Conservation (phyloP, 129 eudicot genomes). For the Chrysanthemum lavandulifolium region DNA sequence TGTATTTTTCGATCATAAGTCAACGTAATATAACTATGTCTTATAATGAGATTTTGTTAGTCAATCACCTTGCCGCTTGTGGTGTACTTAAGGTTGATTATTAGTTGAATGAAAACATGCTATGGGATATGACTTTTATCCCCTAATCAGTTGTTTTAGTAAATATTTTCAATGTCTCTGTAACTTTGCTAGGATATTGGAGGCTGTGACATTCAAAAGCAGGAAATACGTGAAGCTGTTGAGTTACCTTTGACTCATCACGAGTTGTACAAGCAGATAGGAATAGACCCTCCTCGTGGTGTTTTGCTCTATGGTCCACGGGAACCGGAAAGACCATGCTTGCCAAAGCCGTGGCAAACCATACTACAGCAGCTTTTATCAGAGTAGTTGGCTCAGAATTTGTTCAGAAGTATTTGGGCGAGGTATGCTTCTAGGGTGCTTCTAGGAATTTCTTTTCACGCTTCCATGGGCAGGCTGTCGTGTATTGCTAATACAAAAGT, state of each 20-base stretch:
- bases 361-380: conserved; percentile 43
- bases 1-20: too few species aligned
- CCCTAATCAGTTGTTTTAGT: background rate
- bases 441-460: too few species aligned
- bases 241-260: conserved; percentile 53
- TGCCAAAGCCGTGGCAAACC: conserved; percentile 53
- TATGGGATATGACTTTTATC: too few species aligned
- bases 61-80: too few species aligned
- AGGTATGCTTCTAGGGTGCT: conserved; percentile 20
- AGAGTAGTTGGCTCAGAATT: conserved; percentile 50
- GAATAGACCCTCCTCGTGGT: conserved; percentile 57
- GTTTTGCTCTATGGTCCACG: conserved; percentile 53
- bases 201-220: conserved; percentile 57
- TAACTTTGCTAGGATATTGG: conserved; percentile 42
- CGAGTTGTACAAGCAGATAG: conserved; percentile 44
- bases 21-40: too few species aligned
- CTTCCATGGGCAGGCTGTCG: too few species aligned
- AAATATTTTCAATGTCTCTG: background rate
- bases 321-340: conserved; percentile 58
- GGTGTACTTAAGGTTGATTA: too few species aligned
- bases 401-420: conserved; percentile 50
- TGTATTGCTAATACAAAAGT: too few species aligned
- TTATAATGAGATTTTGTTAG: too few species aligned
- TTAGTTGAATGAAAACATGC: too few species aligned
- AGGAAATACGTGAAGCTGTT: conserved; percentile 57